Conservation (phyloP, 345 rosid species). For the Syzygium jambos region DNA sequence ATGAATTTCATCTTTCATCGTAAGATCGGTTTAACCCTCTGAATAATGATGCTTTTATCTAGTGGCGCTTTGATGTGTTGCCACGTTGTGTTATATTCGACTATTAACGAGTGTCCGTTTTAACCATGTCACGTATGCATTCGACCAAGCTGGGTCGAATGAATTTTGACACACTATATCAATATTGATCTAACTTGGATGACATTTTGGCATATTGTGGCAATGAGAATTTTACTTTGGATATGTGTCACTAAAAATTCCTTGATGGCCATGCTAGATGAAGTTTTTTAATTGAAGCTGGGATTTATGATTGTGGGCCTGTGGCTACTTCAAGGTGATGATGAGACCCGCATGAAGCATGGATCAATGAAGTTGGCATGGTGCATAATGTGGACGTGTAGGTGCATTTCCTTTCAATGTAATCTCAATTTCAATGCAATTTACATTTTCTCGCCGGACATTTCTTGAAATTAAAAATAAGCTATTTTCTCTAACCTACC, state of each 20-base stretch:
- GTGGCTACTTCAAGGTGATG: background rate
- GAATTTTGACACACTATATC: background rate
- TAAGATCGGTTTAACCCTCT: rapidly evolving
- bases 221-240: background rate
- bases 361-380: background rate
- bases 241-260: background rate
- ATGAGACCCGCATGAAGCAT: background rate
- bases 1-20: background rate
- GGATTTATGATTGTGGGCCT: background rate
- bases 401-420: background rate
- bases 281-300: background rate
- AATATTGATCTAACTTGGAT: background rate
- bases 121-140: background rate
- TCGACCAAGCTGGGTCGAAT: background rate
- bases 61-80: background rate
- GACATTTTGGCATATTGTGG: background rate
- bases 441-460: background rate
- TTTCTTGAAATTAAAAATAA: background rate
- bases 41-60: background rate
- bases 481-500: background rate
- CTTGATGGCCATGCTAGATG: background rate
- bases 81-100: background rate
- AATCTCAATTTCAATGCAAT: background rate
- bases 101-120: background rate
- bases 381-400: background rate